A percentile compares a stretch with the other conserved stretches of the same genome.
Evolutionary conservation across 2,329 filamentous ascomycete species (phyloP).

Genomic region (Shiraia sp.): DNA sequence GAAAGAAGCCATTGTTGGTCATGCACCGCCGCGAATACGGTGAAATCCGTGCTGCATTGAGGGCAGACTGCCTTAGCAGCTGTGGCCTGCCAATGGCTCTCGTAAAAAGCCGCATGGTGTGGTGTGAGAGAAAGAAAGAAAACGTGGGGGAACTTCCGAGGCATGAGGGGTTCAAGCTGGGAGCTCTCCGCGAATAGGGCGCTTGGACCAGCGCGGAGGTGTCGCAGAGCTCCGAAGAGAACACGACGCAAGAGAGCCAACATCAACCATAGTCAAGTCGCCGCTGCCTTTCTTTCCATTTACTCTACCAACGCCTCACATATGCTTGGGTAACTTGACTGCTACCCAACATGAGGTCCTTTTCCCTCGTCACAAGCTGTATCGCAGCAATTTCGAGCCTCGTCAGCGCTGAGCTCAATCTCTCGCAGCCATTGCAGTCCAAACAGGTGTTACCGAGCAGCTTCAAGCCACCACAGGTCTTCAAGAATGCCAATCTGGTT

Average conservation of each 20-base stretch:
- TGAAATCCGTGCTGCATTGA: not conserved
- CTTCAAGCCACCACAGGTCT: slow-evolving; percentile 87
- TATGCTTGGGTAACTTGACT: slow-evolving; percentile 37
- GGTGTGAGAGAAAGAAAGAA: slow-evolving; percentile 4
- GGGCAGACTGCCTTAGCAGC: slow-evolving; percentile 3
- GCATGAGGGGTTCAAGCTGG: slow-evolving; percentile 19
- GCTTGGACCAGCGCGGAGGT: slow-evolving; percentile 12
- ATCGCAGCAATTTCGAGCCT: slow-evolving; percentile 64
- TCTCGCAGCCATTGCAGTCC: slow-evolving; percentile 60
- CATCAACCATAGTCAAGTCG: slow-evolving; percentile 19
- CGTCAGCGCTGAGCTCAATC: slow-evolving; percentile 60
- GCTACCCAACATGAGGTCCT: slow-evolving; percentile 47
- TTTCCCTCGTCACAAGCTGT: slow-evolving; percentile 44
- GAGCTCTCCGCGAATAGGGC: slow-evolving; percentile 23
- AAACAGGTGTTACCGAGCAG: slow-evolving; percentile 52
- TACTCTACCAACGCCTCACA: slow-evolving; percentile 21
- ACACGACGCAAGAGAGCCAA: slow-evolving; percentile 45
- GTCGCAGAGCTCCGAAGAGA: slow-evolving; percentile 34
- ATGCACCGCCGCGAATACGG: slow-evolving; percentile 25
- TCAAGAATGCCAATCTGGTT: slow-evolving; percentile 91
- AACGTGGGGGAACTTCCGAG: slow-evolving; percentile 7
- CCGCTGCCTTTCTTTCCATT: slow-evolving; percentile 13
- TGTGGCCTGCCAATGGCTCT: slow-evolving; percentile 21
- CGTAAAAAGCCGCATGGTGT: slow-evolving; percentile 30
- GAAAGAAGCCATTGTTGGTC: slow-evolving; percentile 60